A percentile compares a stretch with the other conserved stretches of the same genome.
Conservation (phyloP, 2,329 filamentous ascomycete genomes). For the Alternaria metachromatica region DNA sequence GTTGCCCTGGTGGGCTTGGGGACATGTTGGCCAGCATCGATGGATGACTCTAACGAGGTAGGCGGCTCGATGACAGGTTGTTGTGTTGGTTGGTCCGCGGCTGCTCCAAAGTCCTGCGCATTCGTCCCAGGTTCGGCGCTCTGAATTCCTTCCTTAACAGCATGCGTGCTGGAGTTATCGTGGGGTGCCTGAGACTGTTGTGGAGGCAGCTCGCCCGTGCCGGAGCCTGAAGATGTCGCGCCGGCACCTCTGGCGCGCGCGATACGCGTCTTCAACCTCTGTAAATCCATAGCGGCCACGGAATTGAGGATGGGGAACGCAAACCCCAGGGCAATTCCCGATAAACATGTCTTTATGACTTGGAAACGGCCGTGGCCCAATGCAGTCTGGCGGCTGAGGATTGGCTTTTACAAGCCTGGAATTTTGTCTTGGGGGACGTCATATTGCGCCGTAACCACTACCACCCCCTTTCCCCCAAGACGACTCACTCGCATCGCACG, state of each 20-base stretch:
- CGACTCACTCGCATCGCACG: neutral
- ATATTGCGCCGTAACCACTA: slow-evolving; percentile 19
- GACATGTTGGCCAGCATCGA: slow-evolving; percentile 43
- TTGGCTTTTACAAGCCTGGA: slow-evolving; percentile 26
- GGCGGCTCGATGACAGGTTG: slow-evolving; percentile 40
- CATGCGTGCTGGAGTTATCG: slow-evolving; percentile 41
- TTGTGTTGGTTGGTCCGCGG: slow-evolving; percentile 19
- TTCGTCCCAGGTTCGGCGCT: slow-evolving; percentile 36
- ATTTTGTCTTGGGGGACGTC: slow-evolving; percentile 31
- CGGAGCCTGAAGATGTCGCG: slow-evolving; percentile 34
- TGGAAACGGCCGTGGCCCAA: slow-evolving; percentile 19
- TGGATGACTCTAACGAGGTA: slow-evolving; percentile 44
- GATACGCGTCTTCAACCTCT: slow-evolving; percentile 42
- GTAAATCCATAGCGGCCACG: slow-evolving; percentile 38
- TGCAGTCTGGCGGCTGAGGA: slow-evolving; percentile 18
- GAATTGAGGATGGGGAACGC: slow-evolving; percentile 12
- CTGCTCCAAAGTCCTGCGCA: slow-evolving; percentile 43
- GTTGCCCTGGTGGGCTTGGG: slow-evolving; percentile 32
- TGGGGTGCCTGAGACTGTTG: slow-evolving; percentile 37
- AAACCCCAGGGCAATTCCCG: slow-evolving; percentile 16
- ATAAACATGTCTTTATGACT: slow-evolving; percentile 31
- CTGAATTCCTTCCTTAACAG: slow-evolving; percentile 42
- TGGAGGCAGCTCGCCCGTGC: slow-evolving; percentile 35
- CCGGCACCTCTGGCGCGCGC: slow-evolving; percentile 44
- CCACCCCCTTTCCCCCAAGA: slow-evolving; percentile 22